A percentile compares a stretch with the other conserved stretches of the same genome.
phyloP scores from a whole-genome alignment of 176 grass and related monocot genomes.

The Oryza nivara region DNA sequence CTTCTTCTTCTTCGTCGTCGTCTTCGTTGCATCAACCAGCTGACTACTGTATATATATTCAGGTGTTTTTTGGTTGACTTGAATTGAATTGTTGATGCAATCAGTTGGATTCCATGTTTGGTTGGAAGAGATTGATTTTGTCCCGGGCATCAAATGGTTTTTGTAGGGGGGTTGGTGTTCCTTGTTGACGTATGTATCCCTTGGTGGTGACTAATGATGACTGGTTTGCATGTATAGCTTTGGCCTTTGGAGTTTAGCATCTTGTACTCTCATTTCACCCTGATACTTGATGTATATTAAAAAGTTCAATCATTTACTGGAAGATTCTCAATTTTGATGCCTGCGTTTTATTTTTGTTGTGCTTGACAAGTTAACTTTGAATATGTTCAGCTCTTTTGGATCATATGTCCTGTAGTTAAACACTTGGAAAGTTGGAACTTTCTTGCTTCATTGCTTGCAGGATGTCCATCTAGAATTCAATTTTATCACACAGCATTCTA shows the following conservation, averaged over 20 bases:
- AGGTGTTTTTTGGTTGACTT: constrained; percentile 28
- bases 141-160: constrained; percentile 21
- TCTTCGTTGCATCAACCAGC: constrained; percentile 10
- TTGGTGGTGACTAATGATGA: constrained; percentile 9
- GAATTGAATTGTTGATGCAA: constrained; percentile 8
- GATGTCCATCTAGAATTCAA: too few relatives aligned
- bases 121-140: constrained; percentile 1
- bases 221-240: constrained; percentile 21
- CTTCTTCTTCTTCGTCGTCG: not conserved
- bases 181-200: not conserved
- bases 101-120: not conserved
- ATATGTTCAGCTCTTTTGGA: not conserved
- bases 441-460: too few relatives aligned
- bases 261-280: constrained; percentile 31
- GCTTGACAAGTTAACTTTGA: not conserved
- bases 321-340: not conserved
- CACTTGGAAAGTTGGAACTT: too few relatives aligned
- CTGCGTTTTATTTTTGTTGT: not conserved
- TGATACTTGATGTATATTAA: constrained; percentile 35
- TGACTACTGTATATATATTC: constrained; percentile 39
- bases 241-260: constrained; percentile 21
- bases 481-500: too few relatives aligned
- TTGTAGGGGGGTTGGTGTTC: constrained; percentile 23
- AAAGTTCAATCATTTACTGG: not conserved
- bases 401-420: too few relatives aligned